Base-by-base conservation (phyloP, 2,329 filamentous ascomycete genomes). In the Neonectria faginata region DNA sequence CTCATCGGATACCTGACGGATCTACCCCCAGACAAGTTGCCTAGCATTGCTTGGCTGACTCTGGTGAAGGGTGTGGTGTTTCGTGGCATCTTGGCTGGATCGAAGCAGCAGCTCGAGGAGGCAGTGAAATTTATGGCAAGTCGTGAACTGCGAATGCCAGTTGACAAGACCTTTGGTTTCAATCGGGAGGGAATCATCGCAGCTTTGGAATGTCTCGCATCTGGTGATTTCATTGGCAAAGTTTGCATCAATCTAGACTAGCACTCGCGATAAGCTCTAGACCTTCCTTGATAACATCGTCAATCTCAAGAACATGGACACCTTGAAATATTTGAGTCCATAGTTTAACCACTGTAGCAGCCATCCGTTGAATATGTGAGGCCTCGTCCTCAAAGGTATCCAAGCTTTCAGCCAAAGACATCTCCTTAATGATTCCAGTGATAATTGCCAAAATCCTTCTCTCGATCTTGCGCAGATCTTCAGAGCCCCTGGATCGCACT, bases 1-100 rank as follows among this genome's bases (percentile, higher is more conserved):
- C 70, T 81, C 16, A 80, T 85, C 48, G 84, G 84, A 0, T 83
- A 80, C 45, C 58, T 80, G 33, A 45, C 67, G 3, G 22, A 48
- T 5, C 9, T 27, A 4, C 14, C 33, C 1, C 47, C 48, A 8
- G 59, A 62, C 7, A 22, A 57, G 36, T 57, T 62, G 45, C 59
- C 55, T 0, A 51, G 63, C 14, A 33, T 58, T 2, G 25, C 55
- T 12, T 36, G 8, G 12, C 18, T 62, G 5, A 44, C 59, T 3
- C 12, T 65, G 27, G 9, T 39, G 4, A 62, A 59, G 6, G 64
- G 64, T 3, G 50, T 51, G 1, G 18, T 55, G 5, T 25, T 66
- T 18, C 59, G 60, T 33, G 59, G 59, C 3, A 45, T 63, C 4
- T 29, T 63, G 44, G 50, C 33, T 14, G 64, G 53, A 7, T 62